Evolutionary conservation across 2,329 filamentous ascomycete species (phyloP), one percentile per base, ranked within the genome.

Genomic region (Aspergillus sojae): DNA sequence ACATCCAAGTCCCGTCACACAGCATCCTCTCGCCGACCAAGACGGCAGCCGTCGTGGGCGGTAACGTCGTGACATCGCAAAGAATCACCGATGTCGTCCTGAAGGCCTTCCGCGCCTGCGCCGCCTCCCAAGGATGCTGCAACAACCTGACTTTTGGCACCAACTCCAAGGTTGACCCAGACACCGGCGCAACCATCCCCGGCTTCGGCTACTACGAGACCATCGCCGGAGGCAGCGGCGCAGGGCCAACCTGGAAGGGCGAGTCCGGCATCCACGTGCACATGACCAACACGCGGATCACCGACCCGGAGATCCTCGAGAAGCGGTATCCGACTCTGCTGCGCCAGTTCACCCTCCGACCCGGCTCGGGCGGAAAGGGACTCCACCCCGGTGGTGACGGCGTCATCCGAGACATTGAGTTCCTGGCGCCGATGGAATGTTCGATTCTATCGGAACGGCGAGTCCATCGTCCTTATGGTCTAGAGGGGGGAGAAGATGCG

Each of bases 191-290:
- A 5, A 70, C 73, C n/a, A 82, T 87, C n/a, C 87, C 88, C 41
- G 92, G 92, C 0, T 95, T 95, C 73, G 92, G 92, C 11, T 95
- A 94, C 81, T 94, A 94, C 75, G 92, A 95, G 77, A 95, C 92
- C 3, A 94, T 95, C 65, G 91, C 91, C 0, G 92, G 92, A 46
- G 92, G 92, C 3, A 89, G 86, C 52, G 92, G 91, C 50, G 92
- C 92, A 0, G 92, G 92, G 0, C 86, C 89, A 0, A 84, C 85
- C 26, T 95, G 92, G 92, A 84, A 89, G 63, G 92, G 92, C 28
- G 90, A 91, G 28, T 88, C 84, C 62, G 91, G 91, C 26, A 90
- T 94, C 39, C 91, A 95, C 74, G 91, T 88, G 4, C 91, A 94
- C 79, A 94, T 94, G 91, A 95, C 92, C 12, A 96, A 95, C 76